Percentiles rank a stretch among this genome's conserved stretches.
These are phyloP conservation scores for Panicum hallii DNA, from an alignment of 202 grass and related monocot genomes.

Conservation along the genomic window DNA sequence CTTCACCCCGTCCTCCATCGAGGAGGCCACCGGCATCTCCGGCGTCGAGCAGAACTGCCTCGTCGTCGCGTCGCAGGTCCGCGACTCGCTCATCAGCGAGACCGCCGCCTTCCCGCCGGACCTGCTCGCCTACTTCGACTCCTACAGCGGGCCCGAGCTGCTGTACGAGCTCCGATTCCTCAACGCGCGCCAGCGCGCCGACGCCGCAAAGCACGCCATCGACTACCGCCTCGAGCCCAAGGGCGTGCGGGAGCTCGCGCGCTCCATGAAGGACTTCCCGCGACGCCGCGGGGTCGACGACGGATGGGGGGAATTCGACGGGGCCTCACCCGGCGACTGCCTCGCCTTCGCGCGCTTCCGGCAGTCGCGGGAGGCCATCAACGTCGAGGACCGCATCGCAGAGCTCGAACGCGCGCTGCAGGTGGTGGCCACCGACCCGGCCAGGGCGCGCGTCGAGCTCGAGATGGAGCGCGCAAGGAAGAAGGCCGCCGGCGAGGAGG, in stretches of 20 bases:
- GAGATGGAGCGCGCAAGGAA: constrained; percentile 64
- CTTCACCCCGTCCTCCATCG: constrained; percentile 81
- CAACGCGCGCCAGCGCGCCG: constrained; percentile 61
- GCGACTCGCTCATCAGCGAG: constrained; percentile 63
- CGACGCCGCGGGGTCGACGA: constrained; percentile 53
- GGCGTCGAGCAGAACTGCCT: constrained; percentile 86
- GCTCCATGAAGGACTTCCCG: constrained; percentile 74
- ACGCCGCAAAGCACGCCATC: constrained; percentile 52
- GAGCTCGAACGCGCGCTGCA: constrained; percentile 65
- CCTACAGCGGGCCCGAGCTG: constrained; percentile 56
- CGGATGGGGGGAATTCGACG: constrained; percentile 63
- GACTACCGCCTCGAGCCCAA: constrained; percentile 54
- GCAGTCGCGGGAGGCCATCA: constrained; percentile 61
- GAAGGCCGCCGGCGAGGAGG: constrained; percentile 46
- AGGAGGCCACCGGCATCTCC: constrained; percentile 71
- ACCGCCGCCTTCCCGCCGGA: constrained; percentile 52
- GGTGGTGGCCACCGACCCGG: constrained; percentile 61
- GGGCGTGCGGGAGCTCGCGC: constrained; percentile 63
- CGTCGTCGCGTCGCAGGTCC: constrained; percentile 73
- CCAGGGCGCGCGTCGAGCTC: constrained; percentile 56
- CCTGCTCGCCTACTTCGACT: constrained; percentile 71
- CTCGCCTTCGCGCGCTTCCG: constrained; percentile 77
- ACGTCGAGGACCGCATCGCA: constrained; percentile 38
- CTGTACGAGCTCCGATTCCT: constrained; percentile 85
- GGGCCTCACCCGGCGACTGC: constrained; percentile 68